Base-by-base conservation (phyloP, 2,329 filamentous ascomycete species). In the Talaromyces sp. region DNA sequence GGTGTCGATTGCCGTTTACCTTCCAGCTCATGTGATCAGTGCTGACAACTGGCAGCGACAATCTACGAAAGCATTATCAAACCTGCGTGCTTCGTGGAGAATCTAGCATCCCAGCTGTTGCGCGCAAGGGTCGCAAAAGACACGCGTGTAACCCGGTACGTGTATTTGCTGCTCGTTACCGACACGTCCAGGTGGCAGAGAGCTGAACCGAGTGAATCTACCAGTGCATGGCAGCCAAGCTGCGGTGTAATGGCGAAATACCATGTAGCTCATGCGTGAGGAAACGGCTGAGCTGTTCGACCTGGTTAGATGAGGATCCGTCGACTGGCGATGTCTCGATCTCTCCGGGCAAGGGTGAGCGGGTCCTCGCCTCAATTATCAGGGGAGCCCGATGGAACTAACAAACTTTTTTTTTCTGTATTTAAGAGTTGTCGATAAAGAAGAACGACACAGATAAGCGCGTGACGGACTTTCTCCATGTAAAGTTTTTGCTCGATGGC, bases 61-160 rank as follows among this genome's bases (percentile, higher is more conserved):
- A 80, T 47, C 67, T 80, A 15, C 75, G 78, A 58, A 77, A 78
- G 62, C 78, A 80, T 63, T 80, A 80, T 63, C 65, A 71, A 11
- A 73, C 75, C 61, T 80, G 78, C 60, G 63, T 72, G 36, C 69
- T 74, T 62, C 73, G 78, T 11, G 76, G 75, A 17, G 72, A 77
- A 64, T 73, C 72, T 36, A 69, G 73, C 55, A 76, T 79, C 51
- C 78, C 78, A 17, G 77, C 77, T 63, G 78, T 77, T 0, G 77
- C 77, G 10, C 75, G 78, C 64, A 73, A 78, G 67, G 78, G 78
- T 51, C 71, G 78, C 64, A 68, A 77, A 42, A 76, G 77, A 55
- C 78, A 80, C 76, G 78, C 78, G 4, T 80, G 78, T 66, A 75
- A 79, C 71, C 78, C 77, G 36, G 78, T 75, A 68, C 66, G 72